Evolutionary conservation across 2,329 filamentous ascomycete genomes (phyloP).

Genomic region (Diplocarpon mali): DNA sequence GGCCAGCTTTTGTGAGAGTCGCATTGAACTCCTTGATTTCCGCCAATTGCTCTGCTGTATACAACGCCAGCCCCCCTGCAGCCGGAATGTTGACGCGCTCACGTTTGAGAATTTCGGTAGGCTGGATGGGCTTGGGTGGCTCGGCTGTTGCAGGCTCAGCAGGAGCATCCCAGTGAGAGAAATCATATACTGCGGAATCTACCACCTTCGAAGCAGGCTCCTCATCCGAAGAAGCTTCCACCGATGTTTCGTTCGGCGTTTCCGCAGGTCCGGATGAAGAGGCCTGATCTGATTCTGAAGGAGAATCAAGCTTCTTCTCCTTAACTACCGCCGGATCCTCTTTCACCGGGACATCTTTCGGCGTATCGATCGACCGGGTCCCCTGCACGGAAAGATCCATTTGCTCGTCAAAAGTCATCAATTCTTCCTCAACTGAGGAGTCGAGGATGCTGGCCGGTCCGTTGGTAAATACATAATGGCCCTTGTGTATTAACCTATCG

Average conservation of each 20-base stretch:
- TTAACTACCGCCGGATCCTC: constrained; percentile 1
- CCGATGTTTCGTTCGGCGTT: constrained; percentile 11
- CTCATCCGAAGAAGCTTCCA: constrained; percentile 12
- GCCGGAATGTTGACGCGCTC: constrained; percentile 1
- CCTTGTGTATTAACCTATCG: constrained; percentile 23
- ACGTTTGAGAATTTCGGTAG: constrained; percentile 4
- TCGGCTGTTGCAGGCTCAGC: background rate
- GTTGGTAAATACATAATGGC: constrained; percentile 21
- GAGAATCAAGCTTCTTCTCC: constrained; percentile 6
- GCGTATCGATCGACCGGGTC: background rate
- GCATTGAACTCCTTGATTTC: constrained; percentile 17
- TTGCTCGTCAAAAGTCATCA: constrained; percentile 10
- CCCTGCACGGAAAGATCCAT: constrained; percentile 1
- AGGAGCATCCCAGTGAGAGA: constrained; percentile 1
- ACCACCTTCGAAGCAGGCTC: constrained; percentile 2
- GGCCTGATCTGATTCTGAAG: constrained; percentile 4
- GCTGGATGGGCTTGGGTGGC: background rate
- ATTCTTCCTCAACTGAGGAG: constrained; percentile 17
- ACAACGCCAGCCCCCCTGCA: constrained; percentile 11
- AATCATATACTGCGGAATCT: constrained; percentile 6
- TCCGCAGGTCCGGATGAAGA: constrained; percentile 1
- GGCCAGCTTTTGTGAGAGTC: constrained; percentile 14
- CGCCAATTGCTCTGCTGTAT: constrained; percentile 17
- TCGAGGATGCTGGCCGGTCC: constrained; percentile 19
- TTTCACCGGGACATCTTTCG: constrained; percentile 4